Evolutionary conservation across 495 filamentous ascomycete species (phyloP), one percentile per base, ranked within the genome.

Genomic region (Aspergillus cavernicola): DNA sequence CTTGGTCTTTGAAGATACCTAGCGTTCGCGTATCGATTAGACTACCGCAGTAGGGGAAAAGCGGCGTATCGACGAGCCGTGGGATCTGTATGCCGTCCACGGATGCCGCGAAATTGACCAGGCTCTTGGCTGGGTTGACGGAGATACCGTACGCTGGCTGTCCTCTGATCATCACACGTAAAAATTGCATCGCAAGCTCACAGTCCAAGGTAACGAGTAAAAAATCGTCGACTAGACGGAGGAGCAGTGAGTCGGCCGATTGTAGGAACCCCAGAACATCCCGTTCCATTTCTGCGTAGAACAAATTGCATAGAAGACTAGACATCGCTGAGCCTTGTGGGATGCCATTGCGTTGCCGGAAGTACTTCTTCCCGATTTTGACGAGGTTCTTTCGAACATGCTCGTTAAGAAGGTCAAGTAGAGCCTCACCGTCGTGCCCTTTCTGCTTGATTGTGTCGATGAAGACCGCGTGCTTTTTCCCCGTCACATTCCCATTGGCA

Each of bases 291-390:
- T 91, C 81, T 4, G 86, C 92, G 62, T 97, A 97, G 64, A 97
- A 95, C 63, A 92, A 89, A 65, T 90, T 97, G 77, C 95, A 97
- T 0, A 98, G 76, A 26, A 89, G 73, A 42, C 82, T 87, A 9
- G 91, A 96, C 20, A 98, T 62, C 0, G 96, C 78, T 0, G 90
- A 96, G 31, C 93, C 93, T 67, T 98, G 93, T 0, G 93, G 91
- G 19, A 98, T 96, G 12, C 93, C 93, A 28, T 80, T 74, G 60
- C 85, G 91, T 60, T 97, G 93, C 11, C 90, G 81, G 61, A 89
- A 97, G 69, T 85, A 93, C 46, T 86, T 88, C 73, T 92, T 92
- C 20, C 90, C 92, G 44, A 97, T 85, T 57, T 88, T 90, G 65
- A 97, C 81, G 24, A 96, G 73, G 60, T 97, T 97, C 32, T 81